Evolutionary conservation across 768 basidiomycete genomes (phyloP), one percentile per base, ranked within the genome.

Genomic region (Russula vinacea): DNA sequence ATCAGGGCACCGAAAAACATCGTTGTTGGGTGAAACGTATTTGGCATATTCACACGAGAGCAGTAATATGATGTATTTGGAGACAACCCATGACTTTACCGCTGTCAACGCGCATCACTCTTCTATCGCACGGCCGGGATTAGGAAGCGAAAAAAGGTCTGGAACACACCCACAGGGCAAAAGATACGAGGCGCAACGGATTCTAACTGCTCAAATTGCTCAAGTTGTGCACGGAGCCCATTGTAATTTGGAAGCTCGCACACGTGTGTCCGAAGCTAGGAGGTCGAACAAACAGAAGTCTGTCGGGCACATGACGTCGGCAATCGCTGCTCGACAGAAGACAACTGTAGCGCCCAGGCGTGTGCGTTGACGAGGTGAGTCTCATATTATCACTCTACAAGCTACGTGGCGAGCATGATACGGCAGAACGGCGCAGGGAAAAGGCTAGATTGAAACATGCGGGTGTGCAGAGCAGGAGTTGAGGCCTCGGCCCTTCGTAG

Each of bases 301-400:
- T n/a, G 8, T 33, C 29, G 11, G 37, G 22, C 45, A 22, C 45
- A 22, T 29, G 26, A 50, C 49, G 51, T 56, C 13, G 26, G 33
- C 50, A 10, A 29, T 24, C 22, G 19, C 13, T 5, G n/a, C 40
- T 37, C n/a, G 33, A 42, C 29, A 29, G 49, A 50, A n/a, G 49
- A 6, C n/a, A 32, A 35, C 35, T 35, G 35, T 42, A 13, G 0
- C 39, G 13, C 14, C 22, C 10, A 2, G 44, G 37, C 55, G 32
- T 33, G 40, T 10, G 32, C 16, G 39, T 56, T 35, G 58, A 45
- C 17, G 47, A 50, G 37, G 29, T 26, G 24, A 5, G 49, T 65
- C 33, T 65, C 49, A 57, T 44, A 56, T 65, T 65, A 37, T 61
- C 33, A 35, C 16, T 37, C 50, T 45, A 57, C 39, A 61, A 51